Evolutionary conservation across 164 flowering plant species (phyloP).

Genomic region (Akebia trifoliata): DNA sequence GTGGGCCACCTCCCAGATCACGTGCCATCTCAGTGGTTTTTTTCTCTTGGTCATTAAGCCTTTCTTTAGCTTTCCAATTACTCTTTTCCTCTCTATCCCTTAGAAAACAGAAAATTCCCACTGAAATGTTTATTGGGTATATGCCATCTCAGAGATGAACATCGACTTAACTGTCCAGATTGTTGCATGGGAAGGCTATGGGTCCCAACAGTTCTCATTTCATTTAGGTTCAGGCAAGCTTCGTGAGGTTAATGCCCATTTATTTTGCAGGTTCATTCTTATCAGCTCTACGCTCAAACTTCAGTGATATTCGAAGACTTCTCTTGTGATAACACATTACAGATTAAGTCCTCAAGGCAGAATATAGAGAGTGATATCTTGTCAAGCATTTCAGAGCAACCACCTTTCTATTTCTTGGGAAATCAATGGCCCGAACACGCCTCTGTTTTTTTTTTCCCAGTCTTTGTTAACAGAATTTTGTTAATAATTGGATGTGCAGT

Average conservation of each 20-base stretch:
- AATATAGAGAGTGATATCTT: not conserved
- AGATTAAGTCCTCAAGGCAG: not conserved
- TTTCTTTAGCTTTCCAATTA: no score
- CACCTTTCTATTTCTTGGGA: no score
- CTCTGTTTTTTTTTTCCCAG: not conserved
- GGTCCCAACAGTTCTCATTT: not conserved
- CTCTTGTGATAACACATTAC: conserved; percentile 33
- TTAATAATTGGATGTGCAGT: not conserved
- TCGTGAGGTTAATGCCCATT: not conserved
- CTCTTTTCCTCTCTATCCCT: no score
- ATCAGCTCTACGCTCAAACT: conserved; percentile 53
- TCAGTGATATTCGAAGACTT: conserved; percentile 73
- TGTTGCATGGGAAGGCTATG: no score
- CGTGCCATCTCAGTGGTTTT: not conserved
- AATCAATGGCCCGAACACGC: not conserved
- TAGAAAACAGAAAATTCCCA: no score
- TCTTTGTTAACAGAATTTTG: conserved; percentile 10
- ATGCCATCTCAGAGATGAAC: no score
- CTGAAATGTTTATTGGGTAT: no score
- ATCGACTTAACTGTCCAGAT: no score
- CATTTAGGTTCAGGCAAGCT: not conserved
- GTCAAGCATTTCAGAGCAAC: no score
- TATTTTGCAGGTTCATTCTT: conserved; percentile 65
- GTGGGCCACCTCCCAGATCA: not conserved
- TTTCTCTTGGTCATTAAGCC: not conserved